Percentiles rank a stretch among this genome's conserved stretches.
These are phyloP conservation scores for Chlamydomonas reinhardtii DNA, from an alignment of 163 green algal genomes.

Conservation along the genomic window DNA sequence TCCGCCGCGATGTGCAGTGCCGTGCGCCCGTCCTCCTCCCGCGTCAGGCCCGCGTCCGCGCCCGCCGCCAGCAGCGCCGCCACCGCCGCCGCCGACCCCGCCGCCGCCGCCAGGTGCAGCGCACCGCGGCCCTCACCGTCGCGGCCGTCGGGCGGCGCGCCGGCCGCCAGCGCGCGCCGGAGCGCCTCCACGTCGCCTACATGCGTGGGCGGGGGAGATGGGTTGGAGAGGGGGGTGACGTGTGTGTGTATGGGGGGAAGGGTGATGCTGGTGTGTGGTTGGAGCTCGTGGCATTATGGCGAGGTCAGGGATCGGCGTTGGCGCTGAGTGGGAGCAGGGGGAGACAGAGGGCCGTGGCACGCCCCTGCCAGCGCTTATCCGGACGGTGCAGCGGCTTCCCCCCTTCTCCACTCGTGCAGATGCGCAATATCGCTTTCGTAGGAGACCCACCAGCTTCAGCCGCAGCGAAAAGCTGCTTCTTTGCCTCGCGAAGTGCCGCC, in stretches of 20 bases:
- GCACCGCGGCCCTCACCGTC: slow-evolving; percentile 30
- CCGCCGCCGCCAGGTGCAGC: slow-evolving; percentile 40
- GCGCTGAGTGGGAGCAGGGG: too few relatives aligned
- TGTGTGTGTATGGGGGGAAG: neutral
- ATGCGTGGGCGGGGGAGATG: neutral
- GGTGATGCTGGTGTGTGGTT: too few relatives aligned
- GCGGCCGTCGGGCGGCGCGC: neutral
- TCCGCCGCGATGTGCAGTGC: slow-evolving; percentile 39
- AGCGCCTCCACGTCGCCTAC: slow-evolving; percentile 6
- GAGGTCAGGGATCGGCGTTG: neutral
- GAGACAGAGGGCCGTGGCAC: too few relatives aligned
- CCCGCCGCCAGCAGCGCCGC: slow-evolving; percentile 28
- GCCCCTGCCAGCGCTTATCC: too few relatives aligned
- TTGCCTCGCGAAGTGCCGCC: neutral
- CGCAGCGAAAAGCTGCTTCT: slow-evolving; percentile 14
- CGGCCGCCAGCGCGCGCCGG: neutral
- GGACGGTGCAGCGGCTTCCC: too few relatives aligned
- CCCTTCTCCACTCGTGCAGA: too few relatives aligned
- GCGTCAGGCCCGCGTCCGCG: neutral
- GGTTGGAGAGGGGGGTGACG: neutral
- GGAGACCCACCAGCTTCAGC: neutral
- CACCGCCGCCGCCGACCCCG: slow-evolving; percentile 4
- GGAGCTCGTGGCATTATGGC: too few relatives aligned
- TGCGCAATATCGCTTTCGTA: too few relatives aligned
- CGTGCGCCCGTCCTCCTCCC: slow-evolving; percentile 33